Evolutionary conservation across 139 green algal species (phyloP), one percentile per base, ranked within the genome.

Genomic region (Micromonas commoda): DNA sequence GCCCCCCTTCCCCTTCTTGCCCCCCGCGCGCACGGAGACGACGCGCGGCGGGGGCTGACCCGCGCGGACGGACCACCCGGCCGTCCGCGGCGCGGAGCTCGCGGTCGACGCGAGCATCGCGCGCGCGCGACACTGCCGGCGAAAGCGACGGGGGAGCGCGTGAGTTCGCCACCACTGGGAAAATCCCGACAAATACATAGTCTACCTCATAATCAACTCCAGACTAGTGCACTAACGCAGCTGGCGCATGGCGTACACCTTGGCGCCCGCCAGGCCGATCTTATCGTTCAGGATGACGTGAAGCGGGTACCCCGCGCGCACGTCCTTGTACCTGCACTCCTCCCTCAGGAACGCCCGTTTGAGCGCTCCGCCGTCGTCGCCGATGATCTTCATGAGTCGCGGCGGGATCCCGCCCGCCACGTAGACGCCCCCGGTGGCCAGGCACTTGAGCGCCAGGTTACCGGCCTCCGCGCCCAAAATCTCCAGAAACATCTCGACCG

Each of bases 391-490:
- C 66, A 80, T 76, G n/a, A 80, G 73, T 20, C 52, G 38, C 28
- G 76, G 76, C 28, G 76, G 39, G 66, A 81, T 77, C n/a, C 76
- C 76, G 3, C 76, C 76, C 24, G 66, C 76, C 9, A 81, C 52
- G 76, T 81, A 81, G n/a, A 81, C 76, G 3, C 76, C 76, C 13
- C 89, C 89, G 63, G 77, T 88, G 32, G 92, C 86, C 39, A 97
- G 84, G 53, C 73, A 81, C 31, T 91, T 79, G 35, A 97, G 88
- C 19, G 88, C 93, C 91, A 96, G 94, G 73, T 91, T 82, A 0
- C 90, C 89, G 28, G 91, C 92, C 84, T 96, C 91, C 0, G 91
- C 89, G 2, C 92, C 93, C 28, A 97, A 82, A 34, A 97, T 94
- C 26, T 83, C 73, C 9, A 96, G 84, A 71, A 97, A 91, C 26